A percentile compares a stretch with the other conserved stretches of the same genome.
Conservation (phyloP, 2,329 filamentous ascomycete species). For the Xylariomycetidae sp. region DNA sequence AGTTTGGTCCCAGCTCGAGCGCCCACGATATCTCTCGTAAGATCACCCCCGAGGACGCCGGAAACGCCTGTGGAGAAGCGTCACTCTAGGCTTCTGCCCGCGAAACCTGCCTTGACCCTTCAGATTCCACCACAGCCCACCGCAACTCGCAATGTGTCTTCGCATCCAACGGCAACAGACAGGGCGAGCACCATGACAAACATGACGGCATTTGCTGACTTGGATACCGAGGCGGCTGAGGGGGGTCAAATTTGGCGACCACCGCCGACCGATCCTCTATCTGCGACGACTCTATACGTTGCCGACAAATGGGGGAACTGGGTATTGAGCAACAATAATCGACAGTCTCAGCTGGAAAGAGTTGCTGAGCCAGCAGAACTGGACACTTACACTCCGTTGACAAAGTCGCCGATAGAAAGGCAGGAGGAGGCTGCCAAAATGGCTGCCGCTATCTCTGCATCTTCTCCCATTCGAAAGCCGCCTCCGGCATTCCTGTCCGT, state of each 20-base stretch:
- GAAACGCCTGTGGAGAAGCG: constrained; percentile 24
- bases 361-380: constrained; percentile 18
- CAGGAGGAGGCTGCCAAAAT: constrained; percentile 19
- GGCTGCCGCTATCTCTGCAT: constrained; percentile 17
- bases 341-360: constrained; percentile 16
- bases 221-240: constrained; percentile 28
- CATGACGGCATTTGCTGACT: constrained; percentile 27
- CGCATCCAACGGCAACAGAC: constrained; percentile 47
- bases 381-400: constrained; percentile 25
- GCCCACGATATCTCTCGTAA: constrained; percentile 6
- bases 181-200: constrained; percentile 38
- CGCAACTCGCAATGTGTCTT: constrained; percentile 30
- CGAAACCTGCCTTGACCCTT: constrained; percentile 39
- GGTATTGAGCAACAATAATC: constrained; percentile 39
- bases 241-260: constrained; percentile 46
- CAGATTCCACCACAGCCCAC: constrained; percentile 25
- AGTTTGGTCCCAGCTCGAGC: constrained; percentile 11
- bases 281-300: constrained; percentile 44
- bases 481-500: constrained; percentile 27
- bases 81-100: constrained; percentile 40
- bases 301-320: constrained; percentile 51
- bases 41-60: constrained; percentile 14
- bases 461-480: constrained; percentile 17
- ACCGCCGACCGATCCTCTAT: constrained; percentile 39
- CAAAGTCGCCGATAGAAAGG: constrained; percentile 26